phyloP scores from a whole-genome alignment of 805 yeast species.

The Candida patagonica region DNA sequence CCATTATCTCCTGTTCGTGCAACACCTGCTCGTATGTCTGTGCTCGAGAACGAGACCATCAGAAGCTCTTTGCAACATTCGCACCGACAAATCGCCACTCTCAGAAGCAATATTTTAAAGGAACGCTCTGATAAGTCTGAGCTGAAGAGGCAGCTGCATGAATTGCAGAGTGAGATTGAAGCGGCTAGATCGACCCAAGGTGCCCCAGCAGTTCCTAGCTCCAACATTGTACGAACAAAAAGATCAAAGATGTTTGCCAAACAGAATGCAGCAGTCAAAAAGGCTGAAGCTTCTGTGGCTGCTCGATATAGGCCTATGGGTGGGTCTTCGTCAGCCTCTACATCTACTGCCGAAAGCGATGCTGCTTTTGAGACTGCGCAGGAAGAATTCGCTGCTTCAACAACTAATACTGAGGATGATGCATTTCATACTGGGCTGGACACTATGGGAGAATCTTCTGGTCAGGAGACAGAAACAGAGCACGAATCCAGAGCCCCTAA shows the following conservation, averaged over 20 bases:
- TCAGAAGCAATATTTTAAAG: conserved; percentile 43
- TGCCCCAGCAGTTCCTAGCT: background rate
- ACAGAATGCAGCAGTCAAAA: conserved; percentile 6
- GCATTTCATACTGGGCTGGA: conserved; percentile 22
- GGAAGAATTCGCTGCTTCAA: conserved; percentile 13
- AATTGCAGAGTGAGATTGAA: conserved; percentile 20
- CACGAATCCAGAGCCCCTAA: conserved; percentile 6
- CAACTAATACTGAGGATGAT: conserved; percentile 23
- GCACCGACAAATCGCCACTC: conserved; percentile 49
- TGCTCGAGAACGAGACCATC: conserved; percentile 57
- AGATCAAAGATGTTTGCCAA: conserved; percentile 10
- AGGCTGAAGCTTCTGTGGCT: conserved; percentile 10
- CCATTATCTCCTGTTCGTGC: conserved; percentile 28
- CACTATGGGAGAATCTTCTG: conserved; percentile 19
- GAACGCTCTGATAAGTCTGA: conserved; percentile 34
- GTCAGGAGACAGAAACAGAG: conserved; percentile 26
- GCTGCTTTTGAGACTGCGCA: conserved; percentile 24
- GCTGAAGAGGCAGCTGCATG: conserved; percentile 24
- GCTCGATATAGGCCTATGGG: conserved; percentile 13
- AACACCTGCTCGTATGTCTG: conserved; percentile 24
- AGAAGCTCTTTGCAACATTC: conserved; percentile 57
- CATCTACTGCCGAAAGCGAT: conserved; percentile 11
- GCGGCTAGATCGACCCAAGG: background rate
- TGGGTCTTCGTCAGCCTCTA: background rate
- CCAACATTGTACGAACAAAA: conserved; percentile 6